Evolutionary conservation across 2,329 filamentous ascomycete genomes (phyloP).

Genomic region (Colletotrichum sansevieriae): DNA sequence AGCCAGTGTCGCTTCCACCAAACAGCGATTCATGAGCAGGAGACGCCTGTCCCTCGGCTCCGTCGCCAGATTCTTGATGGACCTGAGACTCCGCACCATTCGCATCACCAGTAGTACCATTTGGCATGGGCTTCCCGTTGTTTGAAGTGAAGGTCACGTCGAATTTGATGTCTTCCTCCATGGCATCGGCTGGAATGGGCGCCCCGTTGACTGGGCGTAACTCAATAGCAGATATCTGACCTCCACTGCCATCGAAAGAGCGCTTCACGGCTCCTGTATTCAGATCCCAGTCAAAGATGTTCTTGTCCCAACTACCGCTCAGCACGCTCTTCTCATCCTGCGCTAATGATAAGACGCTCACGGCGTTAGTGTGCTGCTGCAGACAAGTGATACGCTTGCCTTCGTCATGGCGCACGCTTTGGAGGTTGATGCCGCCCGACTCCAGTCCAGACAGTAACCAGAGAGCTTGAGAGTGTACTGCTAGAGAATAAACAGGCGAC

Average conservation of each 20-base stretch:
- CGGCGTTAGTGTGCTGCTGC: slow-evolving; percentile 88
- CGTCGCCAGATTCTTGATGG: slow-evolving; percentile 52
- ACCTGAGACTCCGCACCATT: slow-evolving; percentile 16
- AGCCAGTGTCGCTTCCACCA: slow-evolving; percentile 82
- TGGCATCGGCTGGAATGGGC: slow-evolving; percentile 80
- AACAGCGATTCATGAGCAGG: slow-evolving; percentile 86
- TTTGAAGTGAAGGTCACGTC: slow-evolving; percentile 81
- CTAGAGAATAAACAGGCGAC: slow-evolving; percentile 95
- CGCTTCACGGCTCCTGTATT: slow-evolving; percentile 85
- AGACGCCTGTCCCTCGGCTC: slow-evolving; percentile 72
- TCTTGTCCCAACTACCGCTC: slow-evolving; percentile 97
- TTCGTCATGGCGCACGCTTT: slow-evolving; percentile 94
- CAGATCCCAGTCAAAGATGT: slow-evolving; percentile 93
- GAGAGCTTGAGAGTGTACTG: slow-evolving; percentile 87
- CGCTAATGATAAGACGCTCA: slow-evolving; percentile 86
- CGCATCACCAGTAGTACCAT: slow-evolving; percentile 57
- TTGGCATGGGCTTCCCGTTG: slow-evolving; percentile 71
- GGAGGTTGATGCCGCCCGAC: slow-evolving; percentile 91
- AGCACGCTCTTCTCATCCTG: slow-evolving; percentile 89
- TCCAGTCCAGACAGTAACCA: slow-evolving; percentile 94
- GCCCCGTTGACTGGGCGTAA: slow-evolving; percentile 81
- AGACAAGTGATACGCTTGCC: slow-evolving; percentile 88
- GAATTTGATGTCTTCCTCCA: slow-evolving; percentile 67
- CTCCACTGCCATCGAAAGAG: slow-evolving; percentile 80
- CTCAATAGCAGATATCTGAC: slow-evolving; percentile 91